Base-by-base conservation (phyloP, 2,329 filamentous ascomycete species). In the Plectosphaerella cucumerina region DNA sequence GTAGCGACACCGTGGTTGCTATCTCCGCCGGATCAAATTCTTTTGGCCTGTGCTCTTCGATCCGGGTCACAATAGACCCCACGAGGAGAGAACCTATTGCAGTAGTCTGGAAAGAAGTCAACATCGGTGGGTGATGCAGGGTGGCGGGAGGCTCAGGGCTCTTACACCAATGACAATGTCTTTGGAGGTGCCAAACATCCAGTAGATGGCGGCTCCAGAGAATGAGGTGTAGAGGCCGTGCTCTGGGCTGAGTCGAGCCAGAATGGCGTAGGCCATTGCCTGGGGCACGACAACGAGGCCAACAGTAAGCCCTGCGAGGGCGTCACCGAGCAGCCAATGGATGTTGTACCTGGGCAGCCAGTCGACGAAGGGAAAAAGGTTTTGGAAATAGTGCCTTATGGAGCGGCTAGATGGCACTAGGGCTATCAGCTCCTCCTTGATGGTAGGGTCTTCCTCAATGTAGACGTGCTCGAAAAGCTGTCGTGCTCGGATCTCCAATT, bases 211-310 rank as follows among this genome's bases (percentile, higher is more conserved):
- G 17, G 89, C 87, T 45, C 89, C 89, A 64, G 90, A 87, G 62
- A 93, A 93, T 1, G 88, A 91, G 0, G 89, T 89, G 67, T 93
- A 93, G 0, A 93, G 73, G 22, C 89, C 89, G 59, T 81, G 92
- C 58, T 90, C 78, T 2, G 84, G 78, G 0, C 77, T 75, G 14
- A 93, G 72, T 34, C 82, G 73, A 17, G 89, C 89, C 18, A 93
- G 74, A 26, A 84, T 71, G 12, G 89, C 87, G 62, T 93, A 93
- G 0, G 88, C 87, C 85, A 92, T 88, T 48, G 85, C 83, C 67
- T 92, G 89, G 4, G 88, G 88, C 44, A 91, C 83, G 17, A 91
- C 86, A 6, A 91, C 87, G 43, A 86, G 78, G 41, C 87, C 87
- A 50, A 70, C 63, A 4, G 69, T 71, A n/a, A 70, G 77, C 73